Conservation (phyloP, 352 stramenopile species). For the Globisporangium canariense region DNA sequence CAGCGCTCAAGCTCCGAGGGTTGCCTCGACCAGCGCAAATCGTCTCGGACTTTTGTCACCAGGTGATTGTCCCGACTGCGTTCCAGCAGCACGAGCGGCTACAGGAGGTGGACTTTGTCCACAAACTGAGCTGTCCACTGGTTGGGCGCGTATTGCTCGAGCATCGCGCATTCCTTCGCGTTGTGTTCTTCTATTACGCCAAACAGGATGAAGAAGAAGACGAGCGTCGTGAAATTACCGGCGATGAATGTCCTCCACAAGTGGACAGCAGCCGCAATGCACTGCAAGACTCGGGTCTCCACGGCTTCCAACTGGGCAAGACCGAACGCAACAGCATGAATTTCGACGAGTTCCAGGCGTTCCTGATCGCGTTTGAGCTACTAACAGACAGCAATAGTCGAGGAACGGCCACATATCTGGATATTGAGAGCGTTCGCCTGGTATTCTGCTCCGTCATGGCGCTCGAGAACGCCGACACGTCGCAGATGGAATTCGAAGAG, state of each 20-base stretch:
- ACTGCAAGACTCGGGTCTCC: background rate
- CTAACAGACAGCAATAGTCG: constrained; percentile 5
- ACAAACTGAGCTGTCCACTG: constrained; percentile 41
- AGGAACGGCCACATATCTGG: background rate
- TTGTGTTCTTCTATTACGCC: constrained; percentile 52
- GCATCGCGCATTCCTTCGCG: constrained; percentile 50
- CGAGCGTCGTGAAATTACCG: background rate
- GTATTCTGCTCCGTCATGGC: constrained; percentile 51
- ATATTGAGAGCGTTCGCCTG: constrained; percentile 13
- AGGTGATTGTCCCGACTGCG: constrained; percentile 26
- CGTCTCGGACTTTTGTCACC: constrained; percentile 36
- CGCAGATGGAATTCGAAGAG: constrained; percentile 62
- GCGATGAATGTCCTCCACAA: background rate
- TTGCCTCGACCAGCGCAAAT: constrained; percentile 26
- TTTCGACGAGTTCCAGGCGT: constrained; percentile 42
- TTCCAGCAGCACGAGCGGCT: constrained; percentile 13
- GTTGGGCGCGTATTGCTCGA: constrained; percentile 44
- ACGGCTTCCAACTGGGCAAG: constrained; percentile 42
- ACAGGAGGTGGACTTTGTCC: constrained; percentile 33
- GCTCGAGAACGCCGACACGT: constrained; percentile 46
- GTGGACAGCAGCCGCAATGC: background rate
- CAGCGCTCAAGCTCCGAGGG: background rate
- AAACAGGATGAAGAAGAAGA: constrained; percentile 36
- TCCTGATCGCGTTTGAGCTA: constrained; percentile 32
- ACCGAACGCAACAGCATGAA: constrained; percentile 58